These are phyloP conservation scores for Colletotrichum lini DNA, from an alignment of 2,329 filamentous ascomycete genomes.

Conservation along the genomic window DNA sequence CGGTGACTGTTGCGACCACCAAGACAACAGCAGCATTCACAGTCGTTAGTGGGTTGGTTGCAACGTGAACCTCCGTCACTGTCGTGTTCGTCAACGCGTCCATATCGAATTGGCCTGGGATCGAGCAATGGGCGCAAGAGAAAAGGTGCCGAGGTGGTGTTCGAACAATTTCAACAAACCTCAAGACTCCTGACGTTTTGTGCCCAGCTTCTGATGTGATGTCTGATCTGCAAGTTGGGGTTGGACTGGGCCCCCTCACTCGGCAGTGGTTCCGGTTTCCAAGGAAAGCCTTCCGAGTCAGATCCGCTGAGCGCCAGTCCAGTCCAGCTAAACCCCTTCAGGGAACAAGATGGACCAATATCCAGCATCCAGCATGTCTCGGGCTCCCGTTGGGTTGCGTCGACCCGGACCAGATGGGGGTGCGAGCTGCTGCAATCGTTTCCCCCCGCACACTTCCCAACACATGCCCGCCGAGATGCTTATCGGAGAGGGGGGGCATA, in stretches of 20 bases:
- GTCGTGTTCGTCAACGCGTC: not conserved
- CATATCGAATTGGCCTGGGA: not conserved
- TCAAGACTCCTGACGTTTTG: not conserved
- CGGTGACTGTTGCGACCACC: too few species aligned
- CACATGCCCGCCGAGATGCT: too few species aligned
- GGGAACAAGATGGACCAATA: constrained; percentile 32
- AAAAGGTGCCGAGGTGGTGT: too few species aligned
- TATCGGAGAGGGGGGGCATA: not conserved
- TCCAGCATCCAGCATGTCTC: constrained; percentile 3
- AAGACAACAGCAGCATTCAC: too few species aligned
- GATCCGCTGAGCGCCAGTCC: too few species aligned
- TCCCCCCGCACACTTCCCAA: constrained; percentile 23
- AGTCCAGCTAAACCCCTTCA: constrained; percentile 16
- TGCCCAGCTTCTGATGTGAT: not conserved
- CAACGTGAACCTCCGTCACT: not conserved
- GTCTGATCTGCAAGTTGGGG: too few species aligned
- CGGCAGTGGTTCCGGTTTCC: too few species aligned
- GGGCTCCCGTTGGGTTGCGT: not conserved
- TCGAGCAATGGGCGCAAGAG: too few species aligned
- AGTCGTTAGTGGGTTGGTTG: not conserved
- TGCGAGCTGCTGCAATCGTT: not conserved
- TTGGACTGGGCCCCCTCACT: too few species aligned
- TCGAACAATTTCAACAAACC: too few species aligned
- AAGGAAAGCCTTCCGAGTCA: too few species aligned
- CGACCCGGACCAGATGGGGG: not conserved